phyloP scores from a whole-genome alignment of 176 grass and related monocot genomes.

The Lolium perenne region DNA sequence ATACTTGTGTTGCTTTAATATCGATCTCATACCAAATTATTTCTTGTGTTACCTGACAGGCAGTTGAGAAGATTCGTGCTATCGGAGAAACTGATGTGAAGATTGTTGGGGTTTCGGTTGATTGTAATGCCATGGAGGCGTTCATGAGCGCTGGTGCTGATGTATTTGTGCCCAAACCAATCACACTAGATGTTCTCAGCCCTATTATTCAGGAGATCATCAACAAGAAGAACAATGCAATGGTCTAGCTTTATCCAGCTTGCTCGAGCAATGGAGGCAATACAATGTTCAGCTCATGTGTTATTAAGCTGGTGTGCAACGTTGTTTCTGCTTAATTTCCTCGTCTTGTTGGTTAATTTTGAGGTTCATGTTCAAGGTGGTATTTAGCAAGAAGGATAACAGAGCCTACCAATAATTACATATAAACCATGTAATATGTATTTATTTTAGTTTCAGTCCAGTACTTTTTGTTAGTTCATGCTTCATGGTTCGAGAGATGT shows the following conservation, averaged over 20 bases:
- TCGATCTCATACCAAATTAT: background rate
- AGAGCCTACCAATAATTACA: background rate
- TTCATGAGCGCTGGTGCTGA: constrained; percentile 36
- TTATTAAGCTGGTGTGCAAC: background rate
- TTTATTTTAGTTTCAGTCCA: background rate
- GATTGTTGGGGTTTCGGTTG: constrained; percentile 41
- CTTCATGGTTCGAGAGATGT: background rate
- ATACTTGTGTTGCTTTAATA: background rate
- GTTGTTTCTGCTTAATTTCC: background rate
- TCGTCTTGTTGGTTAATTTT: background rate
- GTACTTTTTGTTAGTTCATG: background rate
- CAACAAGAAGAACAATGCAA: constrained; percentile 26
- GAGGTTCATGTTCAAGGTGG: background rate
- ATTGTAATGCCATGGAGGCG: background rate
- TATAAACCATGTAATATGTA: background rate
- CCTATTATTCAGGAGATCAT: constrained; percentile 22
- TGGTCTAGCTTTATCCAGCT: background rate
- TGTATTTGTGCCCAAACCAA: constrained; percentile 14
- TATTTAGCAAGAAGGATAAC: background rate
- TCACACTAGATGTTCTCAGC: background rate
- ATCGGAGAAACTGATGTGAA: constrained; percentile 35
- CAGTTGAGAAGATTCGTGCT: constrained; percentile 40
- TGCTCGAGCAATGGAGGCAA: background rate
- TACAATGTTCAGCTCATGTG: background rate
- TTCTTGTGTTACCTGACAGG: background rate